Evolutionary conservation across 1,284 basidiomycete species (phyloP).

Genomic region (Stereum hirsutum): DNA sequence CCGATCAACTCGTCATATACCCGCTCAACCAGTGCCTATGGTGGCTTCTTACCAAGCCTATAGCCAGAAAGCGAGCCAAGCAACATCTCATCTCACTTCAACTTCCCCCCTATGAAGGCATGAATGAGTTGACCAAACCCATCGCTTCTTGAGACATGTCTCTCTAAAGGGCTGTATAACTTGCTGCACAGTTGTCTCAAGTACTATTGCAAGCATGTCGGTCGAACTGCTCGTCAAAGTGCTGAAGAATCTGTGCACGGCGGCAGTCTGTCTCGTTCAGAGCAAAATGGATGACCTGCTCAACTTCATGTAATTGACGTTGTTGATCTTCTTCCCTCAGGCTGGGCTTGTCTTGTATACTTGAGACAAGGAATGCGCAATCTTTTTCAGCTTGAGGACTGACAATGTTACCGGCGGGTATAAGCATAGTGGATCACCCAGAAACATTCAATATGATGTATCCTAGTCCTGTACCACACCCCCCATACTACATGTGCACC

Average conservation of each 20-base stretch:
- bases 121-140: slow-evolving; percentile 40
- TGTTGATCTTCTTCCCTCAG: slow-evolving; percentile 40
- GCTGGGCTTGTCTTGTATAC: slow-evolving; percentile 42
- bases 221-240: slow-evolving; percentile 45
- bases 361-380: slow-evolving; percentile 33
- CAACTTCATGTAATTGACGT: slow-evolving; percentile 45
- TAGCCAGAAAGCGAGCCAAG: slow-evolving; percentile 36
- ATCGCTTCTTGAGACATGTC: slow-evolving; percentile 50
- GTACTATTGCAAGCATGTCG: slow-evolving; percentile 41
- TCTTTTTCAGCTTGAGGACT: no score
- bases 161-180: slow-evolving; percentile 27
- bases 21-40: slow-evolving; percentile 46
- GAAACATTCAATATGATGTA: no score
- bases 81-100: slow-evolving; percentile 32
- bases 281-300: slow-evolving; percentile 68
- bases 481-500: no score
- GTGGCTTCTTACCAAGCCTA: slow-evolving; percentile 46
- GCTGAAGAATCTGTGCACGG: slow-evolving; percentile 73
- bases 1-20: slow-evolving; percentile 49
- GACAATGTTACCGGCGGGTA: no score
- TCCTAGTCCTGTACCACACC: no score
- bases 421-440: no score
- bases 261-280: slow-evolving; percentile 81
- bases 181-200: slow-evolving; percentile 70
- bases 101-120: slow-evolving; percentile 18